A percentile compares a stretch with the other conserved stretches of the same genome.
Conservation (phyloP, 1,139 yeast genomes). For the Geotrichum aggregatum region DNA sequence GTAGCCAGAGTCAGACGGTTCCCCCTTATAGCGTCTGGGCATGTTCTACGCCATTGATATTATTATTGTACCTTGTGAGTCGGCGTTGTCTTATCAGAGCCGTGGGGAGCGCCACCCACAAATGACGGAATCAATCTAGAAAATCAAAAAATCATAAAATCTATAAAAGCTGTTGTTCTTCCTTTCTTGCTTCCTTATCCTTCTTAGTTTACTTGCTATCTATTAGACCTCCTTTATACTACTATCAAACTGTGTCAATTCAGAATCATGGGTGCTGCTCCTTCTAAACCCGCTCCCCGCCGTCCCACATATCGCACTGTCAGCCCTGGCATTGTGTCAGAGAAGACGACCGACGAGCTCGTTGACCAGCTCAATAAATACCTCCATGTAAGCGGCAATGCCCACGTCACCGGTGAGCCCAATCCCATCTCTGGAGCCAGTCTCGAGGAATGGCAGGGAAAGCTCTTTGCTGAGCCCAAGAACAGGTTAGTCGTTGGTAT, state of each 20-base stretch:
- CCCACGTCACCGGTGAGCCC: slow-evolving; percentile 15
- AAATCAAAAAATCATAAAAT: neutral
- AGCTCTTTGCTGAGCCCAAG: slow-evolving; percentile 50
- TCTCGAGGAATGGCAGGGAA: slow-evolving; percentile 50
- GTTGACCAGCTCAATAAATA: slow-evolving; percentile 26
- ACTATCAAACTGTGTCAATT: neutral
- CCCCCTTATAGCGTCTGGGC: too few relatives aligned
- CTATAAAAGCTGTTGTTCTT: neutral
- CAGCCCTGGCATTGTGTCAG: slow-evolving; percentile 6
- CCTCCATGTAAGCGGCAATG: slow-evolving; percentile 22
- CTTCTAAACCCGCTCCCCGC: slow-evolving; percentile 3
- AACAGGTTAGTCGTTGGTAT: slow-evolving; percentile 33
- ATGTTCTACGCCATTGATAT: too few relatives aligned
- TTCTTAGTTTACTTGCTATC: too few relatives aligned
- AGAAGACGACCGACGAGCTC: slow-evolving; percentile 20
- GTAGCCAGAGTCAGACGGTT: too few relatives aligned
- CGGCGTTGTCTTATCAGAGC: neutral
- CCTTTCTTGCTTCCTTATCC: neutral
- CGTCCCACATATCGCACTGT: slow-evolving; percentile 3
- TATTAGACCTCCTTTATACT: too few relatives aligned
- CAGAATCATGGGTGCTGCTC: slow-evolving; percentile 8
- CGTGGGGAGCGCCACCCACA: neutral
- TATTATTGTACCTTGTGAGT: neutral
- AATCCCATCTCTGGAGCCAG: slow-evolving; percentile 41
- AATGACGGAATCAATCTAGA: neutral